Base-by-base conservation (phyloP, 2,329 filamentous ascomycete genomes). In the Alternaria sp. region DNA sequence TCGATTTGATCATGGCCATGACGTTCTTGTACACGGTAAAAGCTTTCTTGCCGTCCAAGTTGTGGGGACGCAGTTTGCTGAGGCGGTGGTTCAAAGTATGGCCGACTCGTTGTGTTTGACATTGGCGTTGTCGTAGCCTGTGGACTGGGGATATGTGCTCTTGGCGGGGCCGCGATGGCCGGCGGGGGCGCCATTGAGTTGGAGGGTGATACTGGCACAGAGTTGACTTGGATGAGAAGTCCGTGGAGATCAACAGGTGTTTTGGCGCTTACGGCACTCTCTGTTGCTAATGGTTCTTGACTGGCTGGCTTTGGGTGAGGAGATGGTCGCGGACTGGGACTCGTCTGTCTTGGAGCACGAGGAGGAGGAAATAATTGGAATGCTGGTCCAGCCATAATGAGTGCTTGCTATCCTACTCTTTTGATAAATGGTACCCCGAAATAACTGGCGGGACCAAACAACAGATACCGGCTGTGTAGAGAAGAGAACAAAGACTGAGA, bases 331-430 rank as follows among this genome's bases (percentile, higher is more conserved):
- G 65, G 71, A 55, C 68, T 72, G 23, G 76, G 77, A 61, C 75
- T 79, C 26, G 73, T 73, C 55, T 79, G 76, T 65, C 74, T 72
- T 51, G 69, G 72, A 54, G 74, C 71, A 45, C 74, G 75, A 61
- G 75, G 76, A 25, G 78, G 78, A 70, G 78, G 79, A 62, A 81
- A 80, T 54, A 81, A 62, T 62, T 80, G 78, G 62, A 81, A 70
- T 46, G 71, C 76, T 58, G 72, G 72, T 53, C 75, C 77, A 26
- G 76, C 72, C 77, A 80, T 80, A 28, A 56, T 75, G 71, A 72
- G 30, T 55, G 58, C 44, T 26, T 53, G 23, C 30, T 51, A 57
- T 60, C 26, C 64, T 66, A 53, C 63, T 71, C 64, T 70, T 68
- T 65, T 14, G 54, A 68, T 56, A 45, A 65, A 28, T 21, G 57